Conservation (phyloP, 805 yeast species). For the Candida nitratophila region DNA sequence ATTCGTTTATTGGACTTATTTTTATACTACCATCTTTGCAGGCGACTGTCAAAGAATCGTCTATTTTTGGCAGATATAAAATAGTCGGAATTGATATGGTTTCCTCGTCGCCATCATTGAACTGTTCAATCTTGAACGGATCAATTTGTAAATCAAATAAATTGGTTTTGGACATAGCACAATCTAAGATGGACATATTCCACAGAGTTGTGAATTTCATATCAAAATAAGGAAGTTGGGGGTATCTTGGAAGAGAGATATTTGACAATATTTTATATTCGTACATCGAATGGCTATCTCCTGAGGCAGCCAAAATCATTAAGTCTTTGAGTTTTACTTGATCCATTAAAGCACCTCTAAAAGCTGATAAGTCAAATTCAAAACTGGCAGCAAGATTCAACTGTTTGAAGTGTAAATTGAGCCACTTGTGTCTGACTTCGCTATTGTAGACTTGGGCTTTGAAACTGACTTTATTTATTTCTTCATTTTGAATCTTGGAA, state of each 20-base stretch:
- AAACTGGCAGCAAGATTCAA: too few species aligned
- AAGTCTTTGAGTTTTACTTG: too few species aligned
- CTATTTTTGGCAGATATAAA: not conserved
- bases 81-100: not conserved
- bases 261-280: not conserved
- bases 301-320: too few species aligned
- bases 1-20: not conserved
- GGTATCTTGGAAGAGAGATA: not conserved
- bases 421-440: too few species aligned
- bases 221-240: not conserved
- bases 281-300: not conserved
- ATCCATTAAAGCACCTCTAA: too few species aligned
- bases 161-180: not conserved
- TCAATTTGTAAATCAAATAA: conserved; percentile 1
- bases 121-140: not conserved
- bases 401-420: too few species aligned
- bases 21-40: not conserved
- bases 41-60: not conserved
- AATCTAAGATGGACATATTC: conserved; percentile 6
- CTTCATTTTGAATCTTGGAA: too few species aligned
- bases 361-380: too few species aligned
- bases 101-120: not conserved
- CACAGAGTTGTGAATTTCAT: not conserved
- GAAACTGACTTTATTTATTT: too few species aligned
- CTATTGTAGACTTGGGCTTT: too few species aligned